These are phyloP conservation scores for Closterium sp. DNA, from an alignment of 139 green algal genomes.

Conservation along the genomic window DNA sequence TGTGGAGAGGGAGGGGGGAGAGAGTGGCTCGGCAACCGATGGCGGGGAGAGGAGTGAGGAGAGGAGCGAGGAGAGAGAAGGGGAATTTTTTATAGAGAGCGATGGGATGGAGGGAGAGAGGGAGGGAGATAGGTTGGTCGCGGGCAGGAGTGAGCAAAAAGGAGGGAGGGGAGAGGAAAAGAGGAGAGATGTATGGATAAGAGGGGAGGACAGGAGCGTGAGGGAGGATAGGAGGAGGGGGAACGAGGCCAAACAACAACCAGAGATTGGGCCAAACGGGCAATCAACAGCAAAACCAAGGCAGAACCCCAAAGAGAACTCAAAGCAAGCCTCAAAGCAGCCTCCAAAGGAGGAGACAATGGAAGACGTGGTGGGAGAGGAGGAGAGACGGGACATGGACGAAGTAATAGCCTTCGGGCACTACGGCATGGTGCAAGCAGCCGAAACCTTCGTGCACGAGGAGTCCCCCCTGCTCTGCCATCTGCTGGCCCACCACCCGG, in stretches of 20 bases:
- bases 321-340: too few species aligned
- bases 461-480: not conserved
- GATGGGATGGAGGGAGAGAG: not conserved
- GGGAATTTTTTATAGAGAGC: not conserved
- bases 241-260: not conserved
- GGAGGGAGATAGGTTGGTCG: not conserved
- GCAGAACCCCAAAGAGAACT: not conserved
- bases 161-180: not conserved
- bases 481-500: constrained; percentile 14
- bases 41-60: not conserved
- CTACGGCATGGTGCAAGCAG: constrained; percentile 19
- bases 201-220: not conserved
- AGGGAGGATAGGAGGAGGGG: not conserved
- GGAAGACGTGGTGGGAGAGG: not conserved
- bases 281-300: too few species aligned
- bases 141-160: not conserved
- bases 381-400: not conserved
- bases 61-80: not conserved
- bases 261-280: not conserved
- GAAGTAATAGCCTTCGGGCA: constrained; percentile 5
- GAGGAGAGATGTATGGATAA: not conserved
- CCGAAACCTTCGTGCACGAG: constrained; percentile 14
- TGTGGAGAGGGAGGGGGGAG: not conserved
- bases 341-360: not conserved
- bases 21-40: not conserved